Evolutionary conservation across 2,329 filamentous ascomycete genomes (phyloP).

Genomic region (Sordariomycetes sp.): DNA sequence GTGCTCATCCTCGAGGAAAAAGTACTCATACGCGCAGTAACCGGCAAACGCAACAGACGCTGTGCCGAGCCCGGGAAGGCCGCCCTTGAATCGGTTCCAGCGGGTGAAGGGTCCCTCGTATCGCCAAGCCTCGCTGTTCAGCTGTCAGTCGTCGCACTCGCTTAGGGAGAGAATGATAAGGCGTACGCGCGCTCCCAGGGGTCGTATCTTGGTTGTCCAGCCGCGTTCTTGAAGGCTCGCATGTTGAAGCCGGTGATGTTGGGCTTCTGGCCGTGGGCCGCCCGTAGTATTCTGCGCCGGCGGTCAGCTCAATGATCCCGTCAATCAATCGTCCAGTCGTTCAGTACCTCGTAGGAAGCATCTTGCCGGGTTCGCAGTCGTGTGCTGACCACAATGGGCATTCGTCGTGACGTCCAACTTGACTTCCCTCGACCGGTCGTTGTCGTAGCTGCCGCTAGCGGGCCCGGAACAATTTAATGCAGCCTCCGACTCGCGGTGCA

Average conservation of each 20-base stretch:
- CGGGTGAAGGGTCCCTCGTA: constrained; percentile 84
- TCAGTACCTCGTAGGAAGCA: background rate
- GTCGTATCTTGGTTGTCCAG: constrained; percentile 54
- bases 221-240: constrained; percentile 65
- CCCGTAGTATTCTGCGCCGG: constrained; percentile 34
- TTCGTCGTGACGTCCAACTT: no score
- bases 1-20: constrained; percentile 70
- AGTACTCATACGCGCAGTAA: constrained; percentile 84
- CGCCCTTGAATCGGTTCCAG: constrained; percentile 77
- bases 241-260: constrained; percentile 93
- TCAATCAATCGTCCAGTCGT: background rate
- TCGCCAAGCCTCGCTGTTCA: constrained; percentile 80
- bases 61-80: constrained; percentile 86
- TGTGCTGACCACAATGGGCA: background rate
- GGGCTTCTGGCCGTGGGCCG: constrained; percentile 44
- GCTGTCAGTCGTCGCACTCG: background rate
- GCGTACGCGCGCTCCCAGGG: constrained; percentile 59
- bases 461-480: constrained; percentile 11
- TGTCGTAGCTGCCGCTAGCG: background rate
- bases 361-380: background rate
- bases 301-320: constrained; percentile 9
- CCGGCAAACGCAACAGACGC: constrained; percentile 82
- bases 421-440: background rate
- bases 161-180: background rate
- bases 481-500: no score